Evolutionary conservation across 179 eudicot genomes (phyloP).

Genomic region (Gypsophila paniculata): DNA sequence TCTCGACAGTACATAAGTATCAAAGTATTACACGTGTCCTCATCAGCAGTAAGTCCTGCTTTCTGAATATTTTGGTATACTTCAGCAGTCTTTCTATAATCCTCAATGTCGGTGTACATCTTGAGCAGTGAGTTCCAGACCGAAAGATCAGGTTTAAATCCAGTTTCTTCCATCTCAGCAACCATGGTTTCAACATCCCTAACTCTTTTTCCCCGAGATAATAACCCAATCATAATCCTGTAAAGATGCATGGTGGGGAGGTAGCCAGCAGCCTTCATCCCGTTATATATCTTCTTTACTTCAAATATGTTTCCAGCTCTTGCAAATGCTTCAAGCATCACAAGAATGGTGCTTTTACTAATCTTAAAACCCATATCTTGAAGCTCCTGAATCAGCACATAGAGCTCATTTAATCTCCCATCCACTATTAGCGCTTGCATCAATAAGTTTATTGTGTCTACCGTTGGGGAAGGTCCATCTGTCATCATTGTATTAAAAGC

Average conservation of each 20-base stretch:
- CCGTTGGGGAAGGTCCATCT: constrained; percentile 94
- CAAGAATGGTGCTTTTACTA: constrained; percentile 78
- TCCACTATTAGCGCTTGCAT: constrained; percentile 83
- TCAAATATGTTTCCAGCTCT: constrained; percentile 79
- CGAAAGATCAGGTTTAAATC: constrained; percentile 78
- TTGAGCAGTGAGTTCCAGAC: constrained; percentile 78
- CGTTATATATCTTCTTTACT: constrained; percentile 87
- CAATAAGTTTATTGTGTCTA: constrained; percentile 64
- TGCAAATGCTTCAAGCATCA: constrained; percentile 96
- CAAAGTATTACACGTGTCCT: constrained; percentile 73
- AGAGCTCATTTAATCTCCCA: constrained; percentile 71
- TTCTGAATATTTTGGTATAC: constrained; percentile 62
- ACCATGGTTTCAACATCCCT: constrained; percentile 85
- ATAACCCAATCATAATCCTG: constrained; percentile 73
- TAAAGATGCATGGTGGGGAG: constrained; percentile 96
- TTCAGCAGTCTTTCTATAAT: constrained; percentile 59
- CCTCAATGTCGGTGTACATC: constrained; percentile 73
- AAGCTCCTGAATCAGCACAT: constrained; percentile 79
- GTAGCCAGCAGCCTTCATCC: constrained; percentile 97
- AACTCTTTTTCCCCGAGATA: constrained; percentile 69
- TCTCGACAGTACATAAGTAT: constrained; percentile 87
- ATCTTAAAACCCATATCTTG: constrained; percentile 98
- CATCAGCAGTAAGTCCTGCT: constrained; percentile 67
- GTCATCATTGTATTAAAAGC: constrained; percentile 97
- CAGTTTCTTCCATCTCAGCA: constrained; percentile 82